Evolutionary conservation across 2,329 filamentous ascomycete genomes (phyloP).

Genomic region (Cladorrhinum sp.): DNA sequence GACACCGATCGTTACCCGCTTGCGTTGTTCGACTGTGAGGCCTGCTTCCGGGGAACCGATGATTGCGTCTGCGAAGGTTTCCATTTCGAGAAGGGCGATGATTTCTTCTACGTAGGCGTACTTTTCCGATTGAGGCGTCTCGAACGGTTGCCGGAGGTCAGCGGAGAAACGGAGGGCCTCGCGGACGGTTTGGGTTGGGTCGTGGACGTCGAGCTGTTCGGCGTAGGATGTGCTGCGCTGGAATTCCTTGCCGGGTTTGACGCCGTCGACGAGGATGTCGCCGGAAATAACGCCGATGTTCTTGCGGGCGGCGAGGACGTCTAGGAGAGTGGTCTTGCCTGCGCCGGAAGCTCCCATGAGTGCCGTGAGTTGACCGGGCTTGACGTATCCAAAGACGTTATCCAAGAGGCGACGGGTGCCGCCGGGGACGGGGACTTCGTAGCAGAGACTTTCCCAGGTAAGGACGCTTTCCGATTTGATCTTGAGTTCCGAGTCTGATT

Average conservation of each 20-base stretch:
- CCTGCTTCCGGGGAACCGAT: constrained; percentile 65
- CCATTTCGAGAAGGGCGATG: constrained; percentile 57
- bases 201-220: constrained; percentile 61
- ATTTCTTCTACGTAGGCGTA: constrained; percentile 58
- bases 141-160: constrained; percentile 54
- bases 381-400: constrained; percentile 64
- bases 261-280: constrained; percentile 55
- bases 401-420: constrained; percentile 55
- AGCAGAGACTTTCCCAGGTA: constrained; percentile 84
- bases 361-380: constrained; percentile 72
- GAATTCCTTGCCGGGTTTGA: constrained; percentile 57
- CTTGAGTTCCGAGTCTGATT: constrained; percentile 48
- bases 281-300: constrained; percentile 59
- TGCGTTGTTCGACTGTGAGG: constrained; percentile 62
- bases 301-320: constrained; percentile 65
- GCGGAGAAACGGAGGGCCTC: constrained; percentile 64
- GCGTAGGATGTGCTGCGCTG: constrained; percentile 61
- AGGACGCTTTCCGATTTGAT: constrained; percentile 65
- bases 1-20: constrained; percentile 86
- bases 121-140: constrained; percentile 53
- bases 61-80: constrained; percentile 56
- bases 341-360: constrained; percentile 83
- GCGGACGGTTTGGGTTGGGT: constrained; percentile 59
- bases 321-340: constrained; percentile 80
- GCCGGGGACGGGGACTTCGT: constrained; percentile 62